Evolutionary conservation across 208 protist genomes (phyloP), one percentile per base, ranked within the genome.

Genomic region (Trypanosoma platydactyli): DNA sequence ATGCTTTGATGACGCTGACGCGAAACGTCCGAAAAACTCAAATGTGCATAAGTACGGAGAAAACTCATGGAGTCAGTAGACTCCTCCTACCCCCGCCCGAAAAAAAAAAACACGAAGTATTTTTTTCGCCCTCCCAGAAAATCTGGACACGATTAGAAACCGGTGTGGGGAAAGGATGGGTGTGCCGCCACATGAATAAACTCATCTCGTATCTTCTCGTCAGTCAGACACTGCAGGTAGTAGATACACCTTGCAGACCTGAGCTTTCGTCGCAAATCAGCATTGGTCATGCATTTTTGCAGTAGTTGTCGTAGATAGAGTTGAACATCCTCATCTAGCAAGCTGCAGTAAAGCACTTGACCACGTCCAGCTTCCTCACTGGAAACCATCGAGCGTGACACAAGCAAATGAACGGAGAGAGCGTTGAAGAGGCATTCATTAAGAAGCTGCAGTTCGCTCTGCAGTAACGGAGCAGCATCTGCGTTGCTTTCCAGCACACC

Each of bases 141-240:
- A 12, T 30, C 5, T 20, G 2, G 41, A 42, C 27, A 51, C 4
- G 15, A 52, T 18, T 68, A 71, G 41, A 79, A 5, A 24, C 44
- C 74, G 40, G 51, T 56, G 16, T 53, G 46, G 38, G 77, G 22
- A 68, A 91, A 94, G 16, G 65, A 63, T 3, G 84, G 81, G 35
- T 76, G 71, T n/a, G 86, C 68, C 0, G 84, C 84, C 12, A 83
- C 65, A 13, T 56, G 74, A 9, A 95, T 53, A 75, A 95, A 92
- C 55, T 91, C 84, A 0, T 64, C 62, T 9, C 84, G 82, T 0
- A 56, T 75, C 0, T 58, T 67, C 16, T 67, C 79, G 27, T 89
- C 79, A 1, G 77, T 90, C 27, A 95, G 74, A 69, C 86, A 92
- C 63, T 86, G 76, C 22, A 95, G 71, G 59, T 80, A 91, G 40